Percentiles rank a stretch among this genome's conserved stretches.
These are phyloP conservation scores for Pezicula neosporulosa DNA, from an alignment of 2,329 filamentous ascomycete species.

Conservation along the genomic window DNA sequence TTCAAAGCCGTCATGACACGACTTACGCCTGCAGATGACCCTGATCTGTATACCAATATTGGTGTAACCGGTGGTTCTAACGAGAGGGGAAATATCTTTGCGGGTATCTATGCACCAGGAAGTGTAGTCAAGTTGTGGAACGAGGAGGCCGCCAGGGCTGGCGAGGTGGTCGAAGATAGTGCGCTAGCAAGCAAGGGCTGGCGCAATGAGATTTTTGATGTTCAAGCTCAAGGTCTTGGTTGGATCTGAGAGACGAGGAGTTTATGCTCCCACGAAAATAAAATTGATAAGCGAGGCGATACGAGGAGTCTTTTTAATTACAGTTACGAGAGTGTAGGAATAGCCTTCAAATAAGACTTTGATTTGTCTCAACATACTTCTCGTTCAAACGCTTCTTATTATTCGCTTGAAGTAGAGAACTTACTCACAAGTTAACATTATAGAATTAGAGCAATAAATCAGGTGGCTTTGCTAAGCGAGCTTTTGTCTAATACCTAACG, in stretches of 20 bases:
- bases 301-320: too few species aligned
- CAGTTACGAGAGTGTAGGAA: too few species aligned
- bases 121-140: conserved; percentile 90
- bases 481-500: too few species aligned
- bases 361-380: too few species aligned
- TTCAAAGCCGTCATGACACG: conserved; percentile 77
- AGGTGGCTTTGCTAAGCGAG: too few species aligned
- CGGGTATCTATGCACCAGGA: conserved; percentile 81
- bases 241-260: not conserved
- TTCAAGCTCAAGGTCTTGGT: conserved; percentile 18
- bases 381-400: too few species aligned
- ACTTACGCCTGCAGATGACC: conserved; percentile 67
- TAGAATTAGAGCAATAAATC: too few species aligned
- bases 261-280: too few species aligned
- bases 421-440: too few species aligned
- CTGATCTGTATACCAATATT: conserved; percentile 71
- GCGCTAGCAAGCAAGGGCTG: conserved; percentile 50
- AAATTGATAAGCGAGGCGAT: too few species aligned
- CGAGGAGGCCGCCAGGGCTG: conserved; percentile 67
- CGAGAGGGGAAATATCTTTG: conserved; percentile 64
- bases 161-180: conserved; percentile 72
- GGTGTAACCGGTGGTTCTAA: conserved; percentile 59
- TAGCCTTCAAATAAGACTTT: too few species aligned
- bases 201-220: conserved; percentile 80
- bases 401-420: too few species aligned